Evolutionary conservation across 2,329 filamentous ascomycete genomes (phyloP), one percentile per base, ranked within the genome.

Genomic region (Nemania abortiva): DNA sequence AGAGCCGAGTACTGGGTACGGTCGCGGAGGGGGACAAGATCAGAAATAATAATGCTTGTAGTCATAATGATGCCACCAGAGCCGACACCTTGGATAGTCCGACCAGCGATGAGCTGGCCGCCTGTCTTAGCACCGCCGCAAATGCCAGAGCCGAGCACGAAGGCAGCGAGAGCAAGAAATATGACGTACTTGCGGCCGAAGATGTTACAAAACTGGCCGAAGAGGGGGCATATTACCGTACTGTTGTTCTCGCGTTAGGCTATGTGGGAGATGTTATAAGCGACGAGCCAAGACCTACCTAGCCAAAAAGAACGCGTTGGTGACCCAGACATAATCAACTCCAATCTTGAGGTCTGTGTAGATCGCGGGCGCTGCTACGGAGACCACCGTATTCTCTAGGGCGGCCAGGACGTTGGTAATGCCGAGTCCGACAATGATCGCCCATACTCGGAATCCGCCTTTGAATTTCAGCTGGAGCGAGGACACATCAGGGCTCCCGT

Each of bases 131-230:
- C 68, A 10, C 68, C 64, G 6, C 68, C 68, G 10, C 63, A 70
- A 6, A 70, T 67, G 37, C 68, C 64, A 31, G 59, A 64, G 0
- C 59, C 63, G 4, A 70, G 52, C 6, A 34, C 31, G 37, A 61
- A 67, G 1, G 53, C 18, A 15, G 63, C 63, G 7, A 67, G 6
- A 18, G 22, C 31, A 22, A 2, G 5, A 1, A 70, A 13, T 6
- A 53, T 63, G 3, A 60, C 6, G 3, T 39, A 66, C 13, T 53
- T 18, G 1, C 62, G 56, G 47, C 81, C 80, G 61, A 81, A 82
- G 52, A 83, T 78, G 73, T 84, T 81, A 7, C 79, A 81, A 1
- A 84, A 74, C 11, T 82, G 79, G 29, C 82, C 82, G 47, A 83
- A 76, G 10, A 84, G 73, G 11, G 63, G 65, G 20, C 42, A 55